Percentiles rank a stretch among this genome's conserved stretches.
phyloP scores from a whole-genome alignment of 495 filamentous ascomycete species.

The Penicillium angulare region DNA sequence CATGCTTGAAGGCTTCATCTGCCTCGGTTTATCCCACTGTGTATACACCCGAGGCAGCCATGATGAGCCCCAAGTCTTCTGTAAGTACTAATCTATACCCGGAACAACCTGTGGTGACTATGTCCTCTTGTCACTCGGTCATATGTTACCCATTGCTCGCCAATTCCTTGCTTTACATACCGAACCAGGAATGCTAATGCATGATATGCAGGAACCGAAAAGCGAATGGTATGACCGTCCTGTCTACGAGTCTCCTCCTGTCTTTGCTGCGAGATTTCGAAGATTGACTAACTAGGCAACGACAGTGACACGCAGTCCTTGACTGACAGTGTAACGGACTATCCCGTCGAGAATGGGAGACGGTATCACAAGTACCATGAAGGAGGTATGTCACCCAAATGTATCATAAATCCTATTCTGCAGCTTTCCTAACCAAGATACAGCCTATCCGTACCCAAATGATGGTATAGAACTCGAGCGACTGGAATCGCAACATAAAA shows the following conservation, averaged over 20 bases:
- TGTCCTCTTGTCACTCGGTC: neutral
- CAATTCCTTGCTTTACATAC: neutral
- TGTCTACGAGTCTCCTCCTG: neutral
- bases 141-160: neutral
- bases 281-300: constrained; percentile 1
- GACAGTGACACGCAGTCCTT: constrained; percentile 49
- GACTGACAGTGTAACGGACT: constrained; percentile 50
- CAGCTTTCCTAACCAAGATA: neutral
- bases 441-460: constrained; percentile 56
- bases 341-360: constrained; percentile 54
- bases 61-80: constrained; percentile 21
- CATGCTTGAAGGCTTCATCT: constrained; percentile 4
- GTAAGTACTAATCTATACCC: constrained; percentile 12
- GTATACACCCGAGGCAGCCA: constrained; percentile 6
- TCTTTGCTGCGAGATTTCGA: neutral
- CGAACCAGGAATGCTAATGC: constrained; percentile 21
- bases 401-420: neutral
- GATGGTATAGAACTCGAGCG: constrained; percentile 56
- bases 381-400: constrained; percentile 43
- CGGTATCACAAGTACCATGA: constrained; percentile 58
- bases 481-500: constrained; percentile 60
- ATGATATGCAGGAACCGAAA: constrained; percentile 18
- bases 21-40: constrained; percentile 7
- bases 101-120: no score
- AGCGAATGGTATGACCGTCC: constrained; percentile 20